Conservation (phyloP, 257 asterid species). For the Mentha longifolia region DNA sequence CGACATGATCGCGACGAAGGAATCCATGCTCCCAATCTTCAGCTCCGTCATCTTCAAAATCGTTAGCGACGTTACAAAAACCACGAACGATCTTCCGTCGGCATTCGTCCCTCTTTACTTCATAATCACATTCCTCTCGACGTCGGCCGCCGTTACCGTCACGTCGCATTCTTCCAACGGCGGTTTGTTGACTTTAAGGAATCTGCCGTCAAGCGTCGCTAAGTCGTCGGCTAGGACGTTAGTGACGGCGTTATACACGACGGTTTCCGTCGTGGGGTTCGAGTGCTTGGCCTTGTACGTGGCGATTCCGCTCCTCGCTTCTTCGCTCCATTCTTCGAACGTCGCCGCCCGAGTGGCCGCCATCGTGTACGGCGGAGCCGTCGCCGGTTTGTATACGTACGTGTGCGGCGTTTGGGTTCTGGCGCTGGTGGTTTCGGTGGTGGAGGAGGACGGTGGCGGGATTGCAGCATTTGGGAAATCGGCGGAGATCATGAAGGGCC, state of each 20-base stretch:
- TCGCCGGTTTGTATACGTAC: background rate
- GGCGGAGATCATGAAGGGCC: background rate
- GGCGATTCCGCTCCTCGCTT: conserved; percentile 1
- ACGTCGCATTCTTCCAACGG: conserved; percentile 21
- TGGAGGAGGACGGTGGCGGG: background rate
- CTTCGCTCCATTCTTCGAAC: background rate
- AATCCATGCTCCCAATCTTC: conserved; percentile 28
- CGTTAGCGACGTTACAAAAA: conserved; percentile 7
- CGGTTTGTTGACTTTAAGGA: conserved; percentile 20
- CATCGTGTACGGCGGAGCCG: background rate
- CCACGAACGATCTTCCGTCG: conserved; percentile 12
- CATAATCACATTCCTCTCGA: conserved; percentile 13
- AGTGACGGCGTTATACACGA: background rate
- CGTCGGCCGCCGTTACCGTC: conserved; percentile 22
- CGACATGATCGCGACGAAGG: conserved; percentile 36
- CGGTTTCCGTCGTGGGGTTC: background rate
- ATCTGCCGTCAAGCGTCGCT: background rate
- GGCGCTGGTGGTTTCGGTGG: conserved; percentile 11
- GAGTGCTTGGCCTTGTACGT: background rate
- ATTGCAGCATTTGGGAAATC: background rate
- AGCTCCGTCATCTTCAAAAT: conserved; percentile 20
- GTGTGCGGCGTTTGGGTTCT: background rate
- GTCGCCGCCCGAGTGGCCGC: background rate
- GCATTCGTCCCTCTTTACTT: conserved; percentile 14
- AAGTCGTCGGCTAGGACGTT: background rate